Evolutionary conservation across 495 filamentous ascomycete species (phyloP).

Genomic region (Xanthoparmelia taractica): DNA sequence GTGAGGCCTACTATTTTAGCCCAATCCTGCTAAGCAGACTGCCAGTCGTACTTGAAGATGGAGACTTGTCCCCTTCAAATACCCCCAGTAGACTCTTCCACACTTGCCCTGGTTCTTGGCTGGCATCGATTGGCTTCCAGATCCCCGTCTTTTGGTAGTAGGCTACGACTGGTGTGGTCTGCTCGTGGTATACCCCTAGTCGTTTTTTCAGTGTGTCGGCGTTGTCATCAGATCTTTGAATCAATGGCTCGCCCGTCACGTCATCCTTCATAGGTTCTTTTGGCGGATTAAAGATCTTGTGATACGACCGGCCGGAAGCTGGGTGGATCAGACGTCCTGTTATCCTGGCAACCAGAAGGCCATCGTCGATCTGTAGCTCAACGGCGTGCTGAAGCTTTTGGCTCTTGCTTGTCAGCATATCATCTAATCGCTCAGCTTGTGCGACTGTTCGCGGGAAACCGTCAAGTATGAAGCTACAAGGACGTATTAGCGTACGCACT

Average conservation of each 20-base stretch:
- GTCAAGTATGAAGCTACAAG: conserved; percentile 87
- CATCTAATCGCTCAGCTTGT: conserved; percentile 89
- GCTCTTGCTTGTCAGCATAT: conserved; percentile 67
- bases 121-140: conserved; percentile 93
- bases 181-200: conserved; percentile 83
- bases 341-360: conserved; percentile 87
- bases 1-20: conserved; percentile 30
- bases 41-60: conserved; percentile 26
- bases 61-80: conserved; percentile 56
- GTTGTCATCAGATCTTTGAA: conserved; percentile 96
- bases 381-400: conserved; percentile 86
- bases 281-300: conserved; percentile 98
- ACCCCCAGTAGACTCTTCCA: conserved; percentile 88
- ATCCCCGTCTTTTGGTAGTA: conserved; percentile 98
- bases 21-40: conserved; percentile 41
- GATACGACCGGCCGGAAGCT: conserved; percentile 90
- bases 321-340: conserved; percentile 95
- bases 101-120: conserved; percentile 90
- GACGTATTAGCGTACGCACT: conserved; percentile 7
- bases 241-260: conserved; percentile 89
- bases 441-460: conserved; percentile 95
- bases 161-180: conserved; percentile 83
- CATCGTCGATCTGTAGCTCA: conserved; percentile 94
- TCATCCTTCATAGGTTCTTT: conserved; percentile 92
- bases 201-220: conserved; percentile 96